These are phyloP conservation scores for Micractinium sp. DNA, from an alignment of 139 green algal species.

Conservation along the genomic window DNA sequence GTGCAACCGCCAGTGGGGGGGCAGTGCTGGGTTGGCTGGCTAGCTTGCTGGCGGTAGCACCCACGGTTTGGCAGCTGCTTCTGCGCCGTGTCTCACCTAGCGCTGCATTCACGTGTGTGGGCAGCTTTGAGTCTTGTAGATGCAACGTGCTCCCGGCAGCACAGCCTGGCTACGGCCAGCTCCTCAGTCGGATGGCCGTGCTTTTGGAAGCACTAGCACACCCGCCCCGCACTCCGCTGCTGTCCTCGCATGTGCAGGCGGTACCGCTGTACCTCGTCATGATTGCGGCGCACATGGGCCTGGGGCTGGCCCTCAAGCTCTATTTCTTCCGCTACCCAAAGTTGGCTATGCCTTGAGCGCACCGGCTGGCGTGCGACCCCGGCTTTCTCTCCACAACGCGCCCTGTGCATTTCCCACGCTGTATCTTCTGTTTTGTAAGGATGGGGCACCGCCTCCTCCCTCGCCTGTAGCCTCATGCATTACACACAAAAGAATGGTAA, in stretches of 20 bases:
- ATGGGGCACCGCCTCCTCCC: too few relatives aligned
- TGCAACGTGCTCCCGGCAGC: too few relatives aligned
- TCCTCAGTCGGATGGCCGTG: too few relatives aligned
- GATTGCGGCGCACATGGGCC: slow-evolving; percentile 57
- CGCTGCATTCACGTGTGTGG: too few relatives aligned
- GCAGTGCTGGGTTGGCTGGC: not conserved
- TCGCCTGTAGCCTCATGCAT: too few relatives aligned
- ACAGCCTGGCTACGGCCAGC: not conserved
- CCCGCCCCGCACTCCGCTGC: not conserved
- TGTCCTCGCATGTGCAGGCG: slow-evolving; percentile 25
- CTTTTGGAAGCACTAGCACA: too few relatives aligned
- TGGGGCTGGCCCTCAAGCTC: slow-evolving; percentile 83
- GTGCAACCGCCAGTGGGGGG: not conserved
- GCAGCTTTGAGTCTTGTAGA: too few relatives aligned
- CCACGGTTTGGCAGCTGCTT: too few relatives aligned
- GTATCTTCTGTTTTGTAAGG: not conserved
- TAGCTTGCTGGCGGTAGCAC: too few relatives aligned
- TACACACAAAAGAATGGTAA: not conserved
- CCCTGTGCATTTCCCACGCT: not conserved
- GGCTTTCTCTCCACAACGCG: too few relatives aligned
- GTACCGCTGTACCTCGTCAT: slow-evolving; percentile 65
- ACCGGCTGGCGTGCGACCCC: not conserved
- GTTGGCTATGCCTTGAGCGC: not conserved
- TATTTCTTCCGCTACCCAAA: slow-evolving; percentile 85
- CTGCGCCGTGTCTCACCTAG: not conserved